phyloP scores from a whole-genome alignment of 1,284 basidiomycete genomes.

The Peniophora sp. region DNA sequence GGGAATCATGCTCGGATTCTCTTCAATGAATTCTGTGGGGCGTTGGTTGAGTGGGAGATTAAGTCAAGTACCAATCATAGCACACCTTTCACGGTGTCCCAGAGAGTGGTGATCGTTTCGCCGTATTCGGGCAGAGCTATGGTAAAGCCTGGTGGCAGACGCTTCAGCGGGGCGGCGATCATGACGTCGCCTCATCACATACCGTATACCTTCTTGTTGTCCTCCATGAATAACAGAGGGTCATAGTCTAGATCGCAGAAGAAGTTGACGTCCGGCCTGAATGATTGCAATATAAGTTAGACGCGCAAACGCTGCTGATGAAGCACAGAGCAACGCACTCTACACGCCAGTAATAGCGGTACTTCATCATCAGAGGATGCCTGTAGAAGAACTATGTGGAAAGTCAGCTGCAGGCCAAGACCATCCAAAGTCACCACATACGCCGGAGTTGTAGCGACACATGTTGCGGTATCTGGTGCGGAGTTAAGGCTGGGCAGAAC shows the following conservation, averaged over 20 bases:
- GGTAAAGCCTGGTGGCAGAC: constrained; percentile 56
- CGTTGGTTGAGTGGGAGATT: constrained; percentile 1
- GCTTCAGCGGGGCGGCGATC: not conserved
- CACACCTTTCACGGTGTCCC: constrained; percentile 65
- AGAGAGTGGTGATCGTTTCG: constrained; percentile 82
- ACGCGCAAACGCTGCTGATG: not conserved
- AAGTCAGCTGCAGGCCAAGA: not conserved
- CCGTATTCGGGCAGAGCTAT: constrained; percentile 82
- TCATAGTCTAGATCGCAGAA: constrained; percentile 88
- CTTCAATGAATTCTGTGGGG: constrained; percentile 64
- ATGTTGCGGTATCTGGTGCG: constrained; percentile 66
- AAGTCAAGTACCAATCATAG: constrained; percentile 5
- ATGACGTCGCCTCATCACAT: constrained; percentile 10
- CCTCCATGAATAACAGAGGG: constrained; percentile 84
- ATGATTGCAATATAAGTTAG: constrained; percentile 1
- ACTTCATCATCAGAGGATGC: constrained; percentile 41
- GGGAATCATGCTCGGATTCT: constrained; percentile 60
- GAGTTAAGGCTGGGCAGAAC: not conserved
- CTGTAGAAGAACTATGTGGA: constrained; percentile 41
- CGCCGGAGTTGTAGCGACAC: constrained; percentile 90
- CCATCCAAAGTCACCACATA: constrained; percentile 27
- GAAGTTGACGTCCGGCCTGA: constrained; percentile 73
- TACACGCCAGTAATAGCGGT: constrained; percentile 64
- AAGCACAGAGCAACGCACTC: constrained; percentile 38
- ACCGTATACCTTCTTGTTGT: constrained; percentile 79